phyloP scores from a whole-genome alignment of 495 filamentous ascomycete genomes.

The Talaromyces ruber region DNA sequence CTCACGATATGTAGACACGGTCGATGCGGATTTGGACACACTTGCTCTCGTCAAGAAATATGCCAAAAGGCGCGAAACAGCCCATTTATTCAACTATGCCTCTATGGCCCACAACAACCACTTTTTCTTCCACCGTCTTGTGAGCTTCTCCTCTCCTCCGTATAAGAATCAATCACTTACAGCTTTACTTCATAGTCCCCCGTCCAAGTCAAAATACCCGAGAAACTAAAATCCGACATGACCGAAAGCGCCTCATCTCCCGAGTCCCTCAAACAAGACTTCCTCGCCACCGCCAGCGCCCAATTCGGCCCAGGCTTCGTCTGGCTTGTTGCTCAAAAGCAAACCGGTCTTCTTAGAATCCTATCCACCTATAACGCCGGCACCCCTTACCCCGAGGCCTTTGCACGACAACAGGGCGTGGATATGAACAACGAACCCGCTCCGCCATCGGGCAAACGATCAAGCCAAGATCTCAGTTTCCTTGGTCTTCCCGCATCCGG shows the following conservation, averaged over 20 bases:
- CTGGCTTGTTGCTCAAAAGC: slow-evolving; percentile 58
- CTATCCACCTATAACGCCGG: slow-evolving; percentile 88
- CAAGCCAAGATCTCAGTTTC: slow-evolving; percentile 35
- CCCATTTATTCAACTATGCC: slow-evolving; percentile 86
- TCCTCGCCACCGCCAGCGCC: slow-evolving; percentile 70
- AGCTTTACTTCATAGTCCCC: slow-evolving; percentile 28
- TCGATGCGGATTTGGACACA: slow-evolving; percentile 44
- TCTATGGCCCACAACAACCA: slow-evolving; percentile 96
- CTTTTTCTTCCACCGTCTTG: slow-evolving; percentile 77
- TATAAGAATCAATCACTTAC: slow-evolving; percentile 1
- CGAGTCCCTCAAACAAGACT: slow-evolving; percentile 67
- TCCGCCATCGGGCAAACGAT: not conserved
- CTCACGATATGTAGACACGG: slow-evolving; percentile 33
- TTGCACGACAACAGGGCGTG: slow-evolving; percentile 67
- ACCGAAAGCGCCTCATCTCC: slow-evolving; percentile 65
- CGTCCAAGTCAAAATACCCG: slow-evolving; percentile 40
- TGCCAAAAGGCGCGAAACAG: slow-evolving; percentile 67
- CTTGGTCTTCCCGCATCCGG: slow-evolving; percentile 38
- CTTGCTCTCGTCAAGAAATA: slow-evolving; percentile 65
- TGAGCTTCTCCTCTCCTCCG: slow-evolving; percentile 16
- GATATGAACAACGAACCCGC: slow-evolving; percentile 64
- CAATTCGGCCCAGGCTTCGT: slow-evolving; percentile 99
- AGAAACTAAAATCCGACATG: slow-evolving; percentile 40
- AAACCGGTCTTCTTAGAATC: slow-evolving; percentile 54
- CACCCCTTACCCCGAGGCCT: slow-evolving; percentile 74